Conservation (phyloP, 83 land plant genomes). For the Thuja plicata region DNA sequence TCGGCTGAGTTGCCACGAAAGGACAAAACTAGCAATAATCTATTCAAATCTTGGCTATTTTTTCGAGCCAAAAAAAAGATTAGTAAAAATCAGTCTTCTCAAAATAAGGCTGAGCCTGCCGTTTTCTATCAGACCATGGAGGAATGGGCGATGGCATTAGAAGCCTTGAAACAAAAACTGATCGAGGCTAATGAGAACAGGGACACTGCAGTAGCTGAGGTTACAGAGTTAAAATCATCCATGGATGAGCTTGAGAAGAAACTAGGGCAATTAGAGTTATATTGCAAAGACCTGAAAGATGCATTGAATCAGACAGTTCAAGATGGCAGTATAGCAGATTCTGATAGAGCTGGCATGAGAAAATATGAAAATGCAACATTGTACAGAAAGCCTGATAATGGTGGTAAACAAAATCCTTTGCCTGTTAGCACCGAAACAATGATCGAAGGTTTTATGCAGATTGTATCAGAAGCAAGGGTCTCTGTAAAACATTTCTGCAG, state of each 20-base stretch:
- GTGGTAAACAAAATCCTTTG: constrained; percentile 22
- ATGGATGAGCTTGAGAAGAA: constrained; percentile 52
- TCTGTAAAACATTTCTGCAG: constrained; percentile 78
- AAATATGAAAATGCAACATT: constrained; percentile 20
- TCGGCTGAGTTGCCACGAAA: constrained; percentile 23
- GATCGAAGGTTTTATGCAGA: constrained; percentile 71
- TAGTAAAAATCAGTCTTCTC: constrained; percentile 29
- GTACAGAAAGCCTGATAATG: constrained; percentile 10
- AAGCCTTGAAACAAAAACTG: constrained; percentile 58
- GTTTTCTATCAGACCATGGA: constrained; percentile 29
- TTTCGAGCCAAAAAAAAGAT: constrained; percentile 41
- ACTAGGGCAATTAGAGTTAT: constrained; percentile 46
- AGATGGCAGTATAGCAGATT: constrained; percentile 18
- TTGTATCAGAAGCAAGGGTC: constrained; percentile 68
- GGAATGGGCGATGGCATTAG: constrained; percentile 43
- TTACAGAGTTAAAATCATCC: constrained; percentile 57
- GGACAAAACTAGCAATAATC: constrained; percentile 15
- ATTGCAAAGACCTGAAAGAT: constrained; percentile 66
- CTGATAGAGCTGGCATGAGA: constrained; percentile 21
- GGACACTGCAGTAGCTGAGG: constrained; percentile 68
- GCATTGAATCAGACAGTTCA: constrained; percentile 39
- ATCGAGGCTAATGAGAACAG: constrained; percentile 54
- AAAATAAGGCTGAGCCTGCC: constrained; percentile 36
- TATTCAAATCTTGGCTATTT: constrained; percentile 47
- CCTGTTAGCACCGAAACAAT: constrained; percentile 57